Evolutionary conservation across 345 rosid genomes (phyloP).

Genomic region (Nasturtium officinale): DNA sequence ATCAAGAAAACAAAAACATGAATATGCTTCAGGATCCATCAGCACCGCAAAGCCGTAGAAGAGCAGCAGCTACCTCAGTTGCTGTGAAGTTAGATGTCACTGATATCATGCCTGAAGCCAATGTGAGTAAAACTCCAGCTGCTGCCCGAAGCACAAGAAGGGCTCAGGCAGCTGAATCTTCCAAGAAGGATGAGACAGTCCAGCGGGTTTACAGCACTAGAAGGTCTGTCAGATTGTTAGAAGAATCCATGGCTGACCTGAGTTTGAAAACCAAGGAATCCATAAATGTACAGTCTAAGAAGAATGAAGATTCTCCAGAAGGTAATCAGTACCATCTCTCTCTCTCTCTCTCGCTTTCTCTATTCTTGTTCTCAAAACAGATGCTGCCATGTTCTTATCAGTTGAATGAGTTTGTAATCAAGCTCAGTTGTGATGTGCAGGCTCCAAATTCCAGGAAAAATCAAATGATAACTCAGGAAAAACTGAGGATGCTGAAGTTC

Average conservation of each 20-base stretch:
- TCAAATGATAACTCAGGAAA: constrained; percentile 32
- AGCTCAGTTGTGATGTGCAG: constrained; percentile 31
- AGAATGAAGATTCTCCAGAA: constrained; percentile 1
- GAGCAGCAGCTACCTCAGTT: constrained; percentile 46
- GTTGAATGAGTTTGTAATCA: constrained; percentile 20
- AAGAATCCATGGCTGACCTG: constrained; percentile 58
- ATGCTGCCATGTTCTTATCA: constrained; percentile 12
- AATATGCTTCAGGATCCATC: constrained; percentile 46
- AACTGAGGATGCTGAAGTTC: constrained; percentile 25
- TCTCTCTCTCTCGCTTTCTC: background rate
- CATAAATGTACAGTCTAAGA: constrained; percentile 26
- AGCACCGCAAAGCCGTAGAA: constrained; percentile 43
- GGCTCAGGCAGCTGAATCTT: constrained; percentile 36
- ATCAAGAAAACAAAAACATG: constrained; percentile 47
- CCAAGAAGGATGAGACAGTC: constrained; percentile 39
- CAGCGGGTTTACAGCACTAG: constrained; percentile 65
- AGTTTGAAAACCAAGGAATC: constrained; percentile 52
- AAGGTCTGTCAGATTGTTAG: constrained; percentile 68
- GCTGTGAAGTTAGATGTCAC: constrained; percentile 36
- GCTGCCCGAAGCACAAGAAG: constrained; percentile 41
- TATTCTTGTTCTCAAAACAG: background rate
- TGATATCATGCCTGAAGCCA: constrained; percentile 21
- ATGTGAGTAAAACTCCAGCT: constrained; percentile 39
- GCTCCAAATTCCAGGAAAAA: constrained; percentile 16
- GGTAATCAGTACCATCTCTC: constrained; percentile 16